phyloP scores from a whole-genome alignment of 805 yeast species.

The Suhomyces sp. region DNA sequence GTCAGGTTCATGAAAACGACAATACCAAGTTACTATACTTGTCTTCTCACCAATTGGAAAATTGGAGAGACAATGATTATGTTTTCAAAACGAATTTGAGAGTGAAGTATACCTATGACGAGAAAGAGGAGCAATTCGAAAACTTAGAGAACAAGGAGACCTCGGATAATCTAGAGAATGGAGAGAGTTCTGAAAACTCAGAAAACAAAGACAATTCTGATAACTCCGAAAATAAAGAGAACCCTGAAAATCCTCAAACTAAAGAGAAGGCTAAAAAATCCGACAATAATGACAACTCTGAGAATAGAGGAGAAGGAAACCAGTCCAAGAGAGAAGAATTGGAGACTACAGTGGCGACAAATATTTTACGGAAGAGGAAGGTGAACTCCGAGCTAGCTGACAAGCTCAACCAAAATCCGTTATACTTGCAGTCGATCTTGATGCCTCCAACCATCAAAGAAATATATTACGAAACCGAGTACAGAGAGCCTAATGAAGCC shows the following conservation, averaged over 20 bases:
- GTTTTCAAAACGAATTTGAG: conserved; percentile 15
- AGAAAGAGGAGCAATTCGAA: too few relatives aligned
- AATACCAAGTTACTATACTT: conserved; percentile 26
- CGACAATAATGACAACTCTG: neutral
- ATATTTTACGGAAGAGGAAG: conserved; percentile 13
- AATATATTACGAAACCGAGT: conserved; percentile 15
- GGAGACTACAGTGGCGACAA: conserved; percentile 5
- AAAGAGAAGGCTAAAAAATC: too few relatives aligned
- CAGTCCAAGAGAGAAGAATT: conserved; percentile 5
- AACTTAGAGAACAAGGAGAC: conserved; percentile 2
- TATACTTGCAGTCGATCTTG: conserved; percentile 22
- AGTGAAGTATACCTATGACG: conserved; percentile 19
- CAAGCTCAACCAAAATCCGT: too few relatives aligned
- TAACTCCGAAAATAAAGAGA: conserved; percentile 1
- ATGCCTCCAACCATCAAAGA: conserved; percentile 23
- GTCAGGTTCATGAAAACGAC: conserved; percentile 28
- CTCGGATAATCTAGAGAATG: neutral
- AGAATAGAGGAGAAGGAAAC: too few relatives aligned
- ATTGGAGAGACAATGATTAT: conserved; percentile 17
- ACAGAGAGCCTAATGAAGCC: conserved; percentile 26
- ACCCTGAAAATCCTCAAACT: neutral
- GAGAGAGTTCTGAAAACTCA: too few relatives aligned
- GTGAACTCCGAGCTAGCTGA: too few relatives aligned
- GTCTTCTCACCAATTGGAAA: conserved; percentile 37
- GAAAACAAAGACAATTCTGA: neutral